Evolutionary conservation across 139 green algal genomes (phyloP), one percentile per base, ranked within the genome.

Genomic region (Chara braunii): DNA sequence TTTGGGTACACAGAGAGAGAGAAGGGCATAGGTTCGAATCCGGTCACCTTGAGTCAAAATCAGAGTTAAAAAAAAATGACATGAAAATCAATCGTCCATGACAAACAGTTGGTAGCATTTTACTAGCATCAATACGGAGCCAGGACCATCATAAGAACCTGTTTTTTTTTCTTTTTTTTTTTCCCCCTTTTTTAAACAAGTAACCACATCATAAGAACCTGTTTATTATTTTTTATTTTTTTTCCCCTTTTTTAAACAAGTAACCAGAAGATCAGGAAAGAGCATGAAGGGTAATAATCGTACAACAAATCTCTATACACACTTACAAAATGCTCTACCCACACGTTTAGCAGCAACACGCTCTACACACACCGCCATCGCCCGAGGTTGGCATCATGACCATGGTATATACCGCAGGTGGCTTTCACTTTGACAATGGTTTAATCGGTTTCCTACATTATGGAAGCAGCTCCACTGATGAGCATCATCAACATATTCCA

Each of bases 1-100:
- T 40, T 65, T 1, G 3, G 5, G 9, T 43, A 29, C 4, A 76
- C 63, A 8, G 30, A 60, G 8, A 63, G 70, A 2, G 43, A 37
- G 0, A 75, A 75, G 30, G 67, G 67, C 8, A 60, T 73, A 30
- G 67, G 67, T 3, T 35, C 36, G n/a, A 76, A 58, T 2, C 61
- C 71, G 11, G 67, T 37, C 11, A 75, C 61, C 11, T 37, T 75
- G 4, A 59, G 40, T n/a, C 18, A 18, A n/a, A 18, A 48, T 18
- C 18, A 48, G 40, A 18, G 40, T 26, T 26, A 48, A 18, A 26
- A 48, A 26, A 18, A 18, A 48, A 48, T 48, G 40, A 48, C 18
- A 48, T 18, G 40, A 26, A 48, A n/a, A 26, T 18, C n/a, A 26
- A n/a, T 26, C 18, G n/a, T 26, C 40, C 18, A 26, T 48, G 40